Conservation (phyloP, 352 stramenopile genomes). For the Phytophthora ohioensis region DNA sequence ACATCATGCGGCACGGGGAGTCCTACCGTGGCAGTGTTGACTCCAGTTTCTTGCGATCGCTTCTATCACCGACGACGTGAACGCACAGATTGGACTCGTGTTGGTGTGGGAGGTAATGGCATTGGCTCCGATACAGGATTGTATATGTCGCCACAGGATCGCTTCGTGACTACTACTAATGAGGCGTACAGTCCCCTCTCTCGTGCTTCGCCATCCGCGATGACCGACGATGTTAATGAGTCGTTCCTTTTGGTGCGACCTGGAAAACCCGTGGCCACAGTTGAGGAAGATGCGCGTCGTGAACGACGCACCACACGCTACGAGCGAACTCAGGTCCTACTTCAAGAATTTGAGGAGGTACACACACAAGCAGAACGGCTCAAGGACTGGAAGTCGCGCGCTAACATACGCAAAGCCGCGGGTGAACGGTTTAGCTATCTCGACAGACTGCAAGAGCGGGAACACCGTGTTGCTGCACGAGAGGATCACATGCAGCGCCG, state of each 20-base stretch:
- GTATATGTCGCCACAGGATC: conserved; percentile 51
- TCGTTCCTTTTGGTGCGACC: conserved; percentile 49
- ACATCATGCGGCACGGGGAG: conserved; percentile 15
- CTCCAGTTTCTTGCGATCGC: conserved; percentile 56
- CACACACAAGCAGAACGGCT: conserved; percentile 49
- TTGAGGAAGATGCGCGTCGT: conserved; percentile 49
- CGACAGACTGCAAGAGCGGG: conserved; percentile 65
- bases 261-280: conserved; percentile 32
- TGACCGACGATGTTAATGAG: conserved; percentile 28
- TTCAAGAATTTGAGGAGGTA: conserved; percentile 42
- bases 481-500: conserved; percentile 75
- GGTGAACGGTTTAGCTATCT: conserved; percentile 66
- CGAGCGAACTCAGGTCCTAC: conserved; percentile 52
- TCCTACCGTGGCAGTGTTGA: conserved; percentile 40
- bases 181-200: conserved; percentile 64
- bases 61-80: conserved; percentile 63
- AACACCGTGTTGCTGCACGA: conserved; percentile 57
- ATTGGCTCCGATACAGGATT: conserved; percentile 50
- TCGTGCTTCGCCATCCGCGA: conserved; percentile 36
- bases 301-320: conserved; percentile 47
- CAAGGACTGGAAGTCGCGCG: conserved; percentile 61
- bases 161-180: conserved; percentile 64
- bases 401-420: conserved; percentile 58
- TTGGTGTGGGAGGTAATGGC: conserved; percentile 79
- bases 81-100: conserved; percentile 79